Evolutionary conservation across 257 asterid genomes (phyloP).

Genomic region (Solanum ahanhuiri): DNA sequence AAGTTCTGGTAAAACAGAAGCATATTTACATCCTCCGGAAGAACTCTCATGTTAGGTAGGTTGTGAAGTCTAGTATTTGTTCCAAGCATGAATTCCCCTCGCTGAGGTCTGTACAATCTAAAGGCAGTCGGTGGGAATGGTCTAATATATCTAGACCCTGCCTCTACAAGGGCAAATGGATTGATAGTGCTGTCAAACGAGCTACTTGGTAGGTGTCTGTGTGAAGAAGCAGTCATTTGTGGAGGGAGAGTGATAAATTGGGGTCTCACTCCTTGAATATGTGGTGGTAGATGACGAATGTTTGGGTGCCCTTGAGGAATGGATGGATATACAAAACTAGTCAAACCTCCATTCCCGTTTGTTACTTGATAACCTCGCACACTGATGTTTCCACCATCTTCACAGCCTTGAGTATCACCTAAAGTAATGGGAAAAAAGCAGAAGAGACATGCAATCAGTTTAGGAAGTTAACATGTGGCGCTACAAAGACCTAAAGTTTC

Average conservation of each 20-base stretch:
- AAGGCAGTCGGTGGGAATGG: conserved; percentile 51
- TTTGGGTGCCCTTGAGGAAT: conserved; percentile 41
- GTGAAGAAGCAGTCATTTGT: conserved; percentile 39
- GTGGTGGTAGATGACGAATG: conserved; percentile 33
- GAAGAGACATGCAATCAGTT: neutral
- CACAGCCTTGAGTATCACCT: conserved; percentile 18
- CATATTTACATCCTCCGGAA: conserved; percentile 76
- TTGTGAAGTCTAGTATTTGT: conserved; percentile 35
- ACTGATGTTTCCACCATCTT: conserved; percentile 35
- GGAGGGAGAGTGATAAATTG: conserved; percentile 38
- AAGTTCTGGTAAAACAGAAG: neutral
- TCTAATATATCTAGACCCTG: conserved; percentile 37
- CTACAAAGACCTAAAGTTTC: neutral
- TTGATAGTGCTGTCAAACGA: conserved; percentile 14
- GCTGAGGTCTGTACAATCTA: conserved; percentile 47
- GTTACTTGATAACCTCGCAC: conserved; percentile 44
- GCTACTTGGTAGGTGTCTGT: conserved; percentile 23
- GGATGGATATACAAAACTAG: conserved; percentile 36
- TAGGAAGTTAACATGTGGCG: neutral
- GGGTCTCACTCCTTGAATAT: conserved; percentile 46
- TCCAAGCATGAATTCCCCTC: conserved; percentile 43
- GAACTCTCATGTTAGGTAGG: conserved; percentile 63
- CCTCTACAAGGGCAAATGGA: conserved; percentile 34
- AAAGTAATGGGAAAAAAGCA: neutral
- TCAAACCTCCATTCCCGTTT: conserved; percentile 24